phyloP scores from a whole-genome alignment of 441 rosid species.

The Populus tomentosa region DNA sequence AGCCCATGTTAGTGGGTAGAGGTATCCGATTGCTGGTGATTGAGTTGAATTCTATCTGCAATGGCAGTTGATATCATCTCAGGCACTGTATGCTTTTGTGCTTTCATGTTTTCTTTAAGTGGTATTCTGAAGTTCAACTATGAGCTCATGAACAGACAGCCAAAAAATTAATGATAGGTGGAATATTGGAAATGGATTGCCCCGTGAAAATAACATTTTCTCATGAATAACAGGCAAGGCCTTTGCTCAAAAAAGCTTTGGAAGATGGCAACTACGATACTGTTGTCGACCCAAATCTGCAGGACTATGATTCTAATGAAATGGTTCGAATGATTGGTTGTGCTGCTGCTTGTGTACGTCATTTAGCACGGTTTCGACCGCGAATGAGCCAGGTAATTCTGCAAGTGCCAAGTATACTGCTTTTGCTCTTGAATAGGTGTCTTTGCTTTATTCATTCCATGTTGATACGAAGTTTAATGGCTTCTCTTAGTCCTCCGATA shows the following conservation, averaged over 20 bases:
- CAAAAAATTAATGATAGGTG: neutral
- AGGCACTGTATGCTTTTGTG: neutral
- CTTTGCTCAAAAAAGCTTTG: conserved; percentile 66
- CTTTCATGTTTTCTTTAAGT: neutral
- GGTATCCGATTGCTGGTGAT: neutral
- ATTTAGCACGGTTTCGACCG: conserved; percentile 76
- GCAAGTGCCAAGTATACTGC: neutral
- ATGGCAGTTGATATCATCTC: neutral
- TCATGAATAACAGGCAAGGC: conserved; percentile 62
- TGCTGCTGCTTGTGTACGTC: conserved; percentile 86
- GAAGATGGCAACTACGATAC: conserved; percentile 54
- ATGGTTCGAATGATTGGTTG: conserved; percentile 84
- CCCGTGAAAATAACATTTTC: neutral
- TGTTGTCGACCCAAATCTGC: conserved; percentile 59
- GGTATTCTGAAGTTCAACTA: neutral
- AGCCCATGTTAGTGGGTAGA: neutral
- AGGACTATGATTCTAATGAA: conserved; percentile 56
- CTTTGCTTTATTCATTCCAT: neutral
- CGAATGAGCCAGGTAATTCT: conserved; percentile 79
- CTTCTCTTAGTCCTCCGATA: neutral
- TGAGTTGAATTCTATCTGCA: neutral
- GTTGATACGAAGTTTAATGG: neutral
- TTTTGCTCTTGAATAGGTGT: neutral
- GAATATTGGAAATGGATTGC: neutral
- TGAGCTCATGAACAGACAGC: neutral